phyloP scores from a whole-genome alignment of 441 rosid genomes.

The Bruguiera hainesii region DNA sequence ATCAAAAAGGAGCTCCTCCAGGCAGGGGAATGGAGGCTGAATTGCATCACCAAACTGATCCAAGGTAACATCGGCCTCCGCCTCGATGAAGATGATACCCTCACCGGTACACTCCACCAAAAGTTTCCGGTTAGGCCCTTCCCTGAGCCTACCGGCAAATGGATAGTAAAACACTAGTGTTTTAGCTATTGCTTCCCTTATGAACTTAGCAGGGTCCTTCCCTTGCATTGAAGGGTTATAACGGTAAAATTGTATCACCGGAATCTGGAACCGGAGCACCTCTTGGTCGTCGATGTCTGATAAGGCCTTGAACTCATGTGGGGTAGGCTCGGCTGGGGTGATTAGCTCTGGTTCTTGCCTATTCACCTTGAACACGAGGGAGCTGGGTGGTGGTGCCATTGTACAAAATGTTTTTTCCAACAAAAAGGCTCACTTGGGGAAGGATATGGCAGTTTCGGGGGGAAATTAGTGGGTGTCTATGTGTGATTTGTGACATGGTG shows the following conservation, averaged over 20 bases:
- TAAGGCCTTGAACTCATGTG: constrained; percentile 25
- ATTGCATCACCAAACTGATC: too few relatives aligned
- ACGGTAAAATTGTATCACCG: constrained; percentile 17
- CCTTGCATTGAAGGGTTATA: constrained; percentile 26
- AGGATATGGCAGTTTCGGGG: too few relatives aligned
- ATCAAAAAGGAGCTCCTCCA: too few relatives aligned
- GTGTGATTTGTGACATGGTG: too few relatives aligned
- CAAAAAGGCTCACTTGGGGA: background rate
- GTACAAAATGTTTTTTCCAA: background rate
- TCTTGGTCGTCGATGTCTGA: constrained; percentile 47
- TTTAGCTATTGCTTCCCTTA: constrained; percentile 33
- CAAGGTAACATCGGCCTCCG: too few relatives aligned
- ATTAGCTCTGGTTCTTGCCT: constrained; percentile 32
- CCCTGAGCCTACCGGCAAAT: constrained; percentile 26
- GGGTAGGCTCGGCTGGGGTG: constrained; percentile 30
- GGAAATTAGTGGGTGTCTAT: too few relatives aligned
- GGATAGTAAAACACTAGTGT: constrained; percentile 44
- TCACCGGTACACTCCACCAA: constrained; percentile 38
- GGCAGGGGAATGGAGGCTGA: too few relatives aligned
- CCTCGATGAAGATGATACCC: constrained; percentile 12
- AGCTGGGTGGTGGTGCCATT: constrained; percentile 2
- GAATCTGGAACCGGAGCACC: constrained; percentile 29
- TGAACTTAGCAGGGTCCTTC: constrained; percentile 31
- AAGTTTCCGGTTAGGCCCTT: constrained; percentile 22
- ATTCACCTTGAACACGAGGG: constrained; percentile 24